phyloP scores from a whole-genome alignment of 2,329 filamentous ascomycete species.

The Neonectria coccinea region DNA sequence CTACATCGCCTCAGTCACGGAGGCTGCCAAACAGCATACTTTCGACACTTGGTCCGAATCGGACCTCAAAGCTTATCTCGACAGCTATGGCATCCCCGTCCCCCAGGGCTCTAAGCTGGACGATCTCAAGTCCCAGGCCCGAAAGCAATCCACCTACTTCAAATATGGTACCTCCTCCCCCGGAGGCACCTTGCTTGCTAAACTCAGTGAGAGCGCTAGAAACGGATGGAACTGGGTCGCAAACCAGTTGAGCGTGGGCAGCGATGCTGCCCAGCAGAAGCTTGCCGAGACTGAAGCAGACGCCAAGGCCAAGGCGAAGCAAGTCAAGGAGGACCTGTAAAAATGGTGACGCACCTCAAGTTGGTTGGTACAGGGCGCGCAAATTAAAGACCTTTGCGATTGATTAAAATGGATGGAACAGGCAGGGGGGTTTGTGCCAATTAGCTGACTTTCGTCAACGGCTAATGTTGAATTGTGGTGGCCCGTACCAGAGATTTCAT shows the following conservation, averaged over 20 bases:
- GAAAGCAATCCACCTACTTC: slow-evolving; percentile 81
- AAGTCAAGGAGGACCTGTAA: slow-evolving; percentile 64
- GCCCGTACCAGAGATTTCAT: not conserved
- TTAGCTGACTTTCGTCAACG: not conserved
- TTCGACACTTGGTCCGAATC: slow-evolving; percentile 81
- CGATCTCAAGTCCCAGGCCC: slow-evolving; percentile 76
- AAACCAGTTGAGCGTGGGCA: slow-evolving; percentile 61
- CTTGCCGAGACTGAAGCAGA: slow-evolving; percentile 51
- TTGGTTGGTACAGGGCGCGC: not conserved
- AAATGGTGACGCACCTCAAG: not conserved
- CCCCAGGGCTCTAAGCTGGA: slow-evolving; percentile 77
- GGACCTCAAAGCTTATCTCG: slow-evolving; percentile 82
- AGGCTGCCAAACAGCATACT: slow-evolving; percentile 70
- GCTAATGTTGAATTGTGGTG: not conserved
- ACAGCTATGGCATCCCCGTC: slow-evolving; percentile 77
- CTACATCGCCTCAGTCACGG: slow-evolving; percentile 75
- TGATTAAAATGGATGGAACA: not conserved
- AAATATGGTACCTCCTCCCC: slow-evolving; percentile 78
- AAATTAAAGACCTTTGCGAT: not conserved
- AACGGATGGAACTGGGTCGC: slow-evolving; percentile 64
- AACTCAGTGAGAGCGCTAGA: slow-evolving; percentile 64
- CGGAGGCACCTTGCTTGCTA: slow-evolving; percentile 73
- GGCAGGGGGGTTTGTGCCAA: not conserved
- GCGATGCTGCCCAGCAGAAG: slow-evolving; percentile 62
- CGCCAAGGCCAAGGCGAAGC: slow-evolving; percentile 48